Evolutionary conservation across 2,329 filamentous ascomycete genomes (phyloP).

Genomic region (Onygena corvina): DNA sequence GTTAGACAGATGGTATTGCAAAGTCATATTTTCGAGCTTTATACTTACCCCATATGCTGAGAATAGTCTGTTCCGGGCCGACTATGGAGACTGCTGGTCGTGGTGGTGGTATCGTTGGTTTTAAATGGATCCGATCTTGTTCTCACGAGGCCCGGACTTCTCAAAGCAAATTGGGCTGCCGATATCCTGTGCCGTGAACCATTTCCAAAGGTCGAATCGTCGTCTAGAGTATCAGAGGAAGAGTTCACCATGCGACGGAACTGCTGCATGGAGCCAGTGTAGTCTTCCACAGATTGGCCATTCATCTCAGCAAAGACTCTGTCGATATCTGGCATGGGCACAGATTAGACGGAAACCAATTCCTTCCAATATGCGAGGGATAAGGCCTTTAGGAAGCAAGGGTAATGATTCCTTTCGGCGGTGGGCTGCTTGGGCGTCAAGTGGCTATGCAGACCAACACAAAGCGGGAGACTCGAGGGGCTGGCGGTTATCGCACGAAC

Average conservation of each 20-base stretch:
- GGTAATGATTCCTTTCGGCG: too few relatives aligned
- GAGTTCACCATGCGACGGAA: background rate
- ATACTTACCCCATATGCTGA: slow-evolving; percentile 2
- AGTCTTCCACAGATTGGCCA: background rate
- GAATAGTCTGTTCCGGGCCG: background rate
- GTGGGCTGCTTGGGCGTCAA: too few relatives aligned
- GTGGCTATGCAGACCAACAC: background rate
- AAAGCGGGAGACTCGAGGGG: background rate
- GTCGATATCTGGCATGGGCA: slow-evolving; percentile 13
- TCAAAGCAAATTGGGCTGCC: background rate
- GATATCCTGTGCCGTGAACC: background rate
- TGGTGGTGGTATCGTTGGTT: background rate
- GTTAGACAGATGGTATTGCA: background rate
- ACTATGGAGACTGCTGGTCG: background rate
- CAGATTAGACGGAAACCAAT: background rate
- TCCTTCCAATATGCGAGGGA: too few relatives aligned
- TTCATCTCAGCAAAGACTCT: slow-evolving; percentile 9
- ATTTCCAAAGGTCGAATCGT: background rate
- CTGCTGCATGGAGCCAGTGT: slow-evolving; percentile 1
- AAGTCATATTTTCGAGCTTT: background rate
- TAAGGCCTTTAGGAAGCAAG: too few relatives aligned
- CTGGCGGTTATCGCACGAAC: background rate
- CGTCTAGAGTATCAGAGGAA: background rate
- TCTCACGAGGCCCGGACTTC: background rate
- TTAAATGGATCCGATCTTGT: slow-evolving; percentile 5